Base-by-base conservation (phyloP, 495 filamentous ascomycete genomes). In the Sporormia fimetaria region DNA sequence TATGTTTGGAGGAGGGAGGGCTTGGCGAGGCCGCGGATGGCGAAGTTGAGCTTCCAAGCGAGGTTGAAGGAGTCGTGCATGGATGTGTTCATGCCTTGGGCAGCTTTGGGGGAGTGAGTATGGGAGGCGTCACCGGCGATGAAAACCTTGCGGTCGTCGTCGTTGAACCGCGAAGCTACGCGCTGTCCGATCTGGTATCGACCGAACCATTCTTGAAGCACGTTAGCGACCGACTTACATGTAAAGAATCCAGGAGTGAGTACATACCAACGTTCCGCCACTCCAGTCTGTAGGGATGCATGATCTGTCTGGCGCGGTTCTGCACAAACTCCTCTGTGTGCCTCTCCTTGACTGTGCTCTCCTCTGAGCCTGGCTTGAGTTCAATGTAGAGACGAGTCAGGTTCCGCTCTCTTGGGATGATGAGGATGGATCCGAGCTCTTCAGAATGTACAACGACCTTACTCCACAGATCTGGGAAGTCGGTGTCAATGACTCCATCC, bases 301-400 rank as follows among this genome's bases (percentile, higher is more conserved):
- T 68, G 15, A 82, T 81, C 40, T 70, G 69, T 54, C 72, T 74
- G 8, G 77, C 78, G 27, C 71, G 67, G 37, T 69, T 57, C 67
- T 80, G 79, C 20, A 82, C 78, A 42, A 76, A 80, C 35, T 80
- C 75, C 39, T 76, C 63, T 6, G 76, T 78, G 11, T 76, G 74
- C 6, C 73, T 75, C 37, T 73, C 67, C 31, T 72, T 71, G 10
- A 76, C 71, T 29, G 73, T 52, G 56, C 69, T 72, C 40, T 81
- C 74, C 9, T 68, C 62, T 33, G 80, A 74, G 4, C 71, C 78
- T 3, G 77, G 73, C 27, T 76, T 78, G 41, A 86, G 68, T 61
- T 86, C 78, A 43, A 86, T 80, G 54, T 86, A 86, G 27, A 84
- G 54, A 6, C 81, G 73, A 6, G 81, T 81, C 74, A 86, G 76